Conservation (phyloP, 768 basidiomycete genomes). For the Leccinum subtestaceum region DNA sequence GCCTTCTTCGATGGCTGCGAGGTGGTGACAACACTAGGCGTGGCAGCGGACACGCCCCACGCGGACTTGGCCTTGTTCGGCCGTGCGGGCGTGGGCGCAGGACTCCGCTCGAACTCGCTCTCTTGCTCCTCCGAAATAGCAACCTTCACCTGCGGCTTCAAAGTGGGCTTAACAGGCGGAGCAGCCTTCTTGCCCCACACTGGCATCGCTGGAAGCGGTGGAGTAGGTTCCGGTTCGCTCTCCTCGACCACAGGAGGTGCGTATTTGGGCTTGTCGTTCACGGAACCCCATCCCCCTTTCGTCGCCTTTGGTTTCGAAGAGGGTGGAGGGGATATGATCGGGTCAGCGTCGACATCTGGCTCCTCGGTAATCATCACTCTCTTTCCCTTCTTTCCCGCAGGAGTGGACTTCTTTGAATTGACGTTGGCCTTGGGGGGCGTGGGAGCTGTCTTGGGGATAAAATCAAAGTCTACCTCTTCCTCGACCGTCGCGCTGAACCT, state of each 20-base stretch:
- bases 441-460: neutral
- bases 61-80: constrained; percentile 19
- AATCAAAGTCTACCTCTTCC: constrained; percentile 8
- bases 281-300: constrained; percentile 22
- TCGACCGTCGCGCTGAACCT: constrained; percentile 4
- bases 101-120: constrained; percentile 8
- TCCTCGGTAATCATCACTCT: constrained; percentile 28
- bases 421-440: constrained; percentile 6
- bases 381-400: constrained; percentile 23
- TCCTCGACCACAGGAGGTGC: constrained; percentile 8
- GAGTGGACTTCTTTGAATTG: constrained; percentile 11
- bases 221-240: constrained; percentile 9
- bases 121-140: constrained; percentile 20
- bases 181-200: constrained; percentile 16
- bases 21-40: neutral
- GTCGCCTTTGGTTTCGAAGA: constrained; percentile 11
- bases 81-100: constrained; percentile 2
- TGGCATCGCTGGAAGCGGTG: constrained; percentile 1
- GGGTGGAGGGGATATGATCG: constrained; percentile 11
- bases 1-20: constrained; percentile 17
- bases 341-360: constrained; percentile 26
- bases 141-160: constrained; percentile 21
- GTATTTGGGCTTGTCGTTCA: constrained; percentile 22
- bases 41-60: constrained; percentile 10
- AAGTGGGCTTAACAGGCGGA: neutral